These are phyloP conservation scores for Exsudoporus frostii DNA, from an alignment of 768 basidiomycete genomes.

Conservation along the genomic window DNA sequence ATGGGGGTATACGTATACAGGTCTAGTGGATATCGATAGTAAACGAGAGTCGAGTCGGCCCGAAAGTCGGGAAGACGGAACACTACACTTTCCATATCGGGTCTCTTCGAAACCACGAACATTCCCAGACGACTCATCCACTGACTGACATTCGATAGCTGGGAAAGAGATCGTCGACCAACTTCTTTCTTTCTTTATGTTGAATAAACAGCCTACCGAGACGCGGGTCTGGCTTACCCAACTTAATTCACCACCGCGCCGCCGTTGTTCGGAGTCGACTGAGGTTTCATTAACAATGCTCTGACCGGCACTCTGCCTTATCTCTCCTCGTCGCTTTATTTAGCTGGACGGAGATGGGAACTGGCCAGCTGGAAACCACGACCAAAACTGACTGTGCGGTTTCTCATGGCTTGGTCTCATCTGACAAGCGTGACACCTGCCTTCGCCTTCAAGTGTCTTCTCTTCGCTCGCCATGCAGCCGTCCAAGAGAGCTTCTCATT, in stretches of 20 bases:
- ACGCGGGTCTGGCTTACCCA: background rate
- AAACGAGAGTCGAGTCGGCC: background rate
- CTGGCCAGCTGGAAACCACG: background rate
- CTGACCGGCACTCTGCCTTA: background rate
- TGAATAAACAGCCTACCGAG: background rate
- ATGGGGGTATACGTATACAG: slow-evolving; percentile 20
- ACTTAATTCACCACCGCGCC: background rate
- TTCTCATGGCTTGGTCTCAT: slow-evolving; percentile 5
- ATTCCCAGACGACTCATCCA: background rate
- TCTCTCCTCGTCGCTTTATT: slow-evolving; percentile 1
- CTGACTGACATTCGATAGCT: background rate
- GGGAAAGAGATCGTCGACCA: background rate
- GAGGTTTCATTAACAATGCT: background rate
- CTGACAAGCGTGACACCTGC: background rate
- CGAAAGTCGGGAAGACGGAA: slow-evolving; percentile 3
- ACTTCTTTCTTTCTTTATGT: background rate
- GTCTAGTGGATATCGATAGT: slow-evolving; percentile 11
- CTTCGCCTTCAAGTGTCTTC: background rate
- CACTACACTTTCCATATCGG: slow-evolving; percentile 25
- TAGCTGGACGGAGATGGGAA: background rate
- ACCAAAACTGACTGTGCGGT: background rate
- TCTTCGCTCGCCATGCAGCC: background rate
- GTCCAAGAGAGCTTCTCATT: background rate
- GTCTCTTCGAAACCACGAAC: slow-evolving; percentile 6
- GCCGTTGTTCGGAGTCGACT: background rate